Evolutionary conservation across 371 early-diverging fungal species (phyloP).

Genomic region (Mucor velutinosus): DNA sequence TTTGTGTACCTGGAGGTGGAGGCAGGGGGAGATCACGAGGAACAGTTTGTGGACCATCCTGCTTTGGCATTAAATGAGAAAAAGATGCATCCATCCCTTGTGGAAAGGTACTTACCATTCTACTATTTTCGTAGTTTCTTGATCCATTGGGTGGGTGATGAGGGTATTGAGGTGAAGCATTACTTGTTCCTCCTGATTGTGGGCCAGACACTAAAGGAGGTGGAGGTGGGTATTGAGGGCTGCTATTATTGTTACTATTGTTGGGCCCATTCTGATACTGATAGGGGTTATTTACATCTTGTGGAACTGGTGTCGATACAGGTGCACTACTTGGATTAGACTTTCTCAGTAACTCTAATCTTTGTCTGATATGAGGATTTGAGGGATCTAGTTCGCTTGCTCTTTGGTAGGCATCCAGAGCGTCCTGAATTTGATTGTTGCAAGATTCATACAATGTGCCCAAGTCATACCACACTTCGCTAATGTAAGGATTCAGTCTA

Average conservation of each 20-base stretch:
- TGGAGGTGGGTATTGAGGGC: constrained; percentile 15
- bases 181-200: constrained; percentile 6
- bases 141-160: not conserved
- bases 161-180: constrained; percentile 1
- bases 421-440: constrained; percentile 96
- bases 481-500: constrained; percentile 89
- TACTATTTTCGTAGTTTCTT: constrained; percentile 3
- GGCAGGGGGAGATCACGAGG: constrained; percentile 38
- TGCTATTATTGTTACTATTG: not conserved
- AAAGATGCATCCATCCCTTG: not conserved
- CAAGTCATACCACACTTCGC: constrained; percentile 96
- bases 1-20: constrained; percentile 1
- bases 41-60: constrained; percentile 10
- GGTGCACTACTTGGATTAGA: constrained; percentile 8
- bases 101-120: constrained; percentile 8
- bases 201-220: constrained; percentile 18
- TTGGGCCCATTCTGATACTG: constrained; percentile 36
- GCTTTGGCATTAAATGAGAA: not conserved
- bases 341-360: constrained; percentile 51
- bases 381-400: constrained; percentile 91
- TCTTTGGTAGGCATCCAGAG: constrained; percentile 94
- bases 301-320: constrained; percentile 53
- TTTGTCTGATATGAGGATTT: constrained; percentile 77
- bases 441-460: constrained; percentile 97
- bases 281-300: constrained; percentile 60